phyloP scores from a whole-genome alignment of 768 basidiomycete genomes.

The Coprinopsis sp. region DNA sequence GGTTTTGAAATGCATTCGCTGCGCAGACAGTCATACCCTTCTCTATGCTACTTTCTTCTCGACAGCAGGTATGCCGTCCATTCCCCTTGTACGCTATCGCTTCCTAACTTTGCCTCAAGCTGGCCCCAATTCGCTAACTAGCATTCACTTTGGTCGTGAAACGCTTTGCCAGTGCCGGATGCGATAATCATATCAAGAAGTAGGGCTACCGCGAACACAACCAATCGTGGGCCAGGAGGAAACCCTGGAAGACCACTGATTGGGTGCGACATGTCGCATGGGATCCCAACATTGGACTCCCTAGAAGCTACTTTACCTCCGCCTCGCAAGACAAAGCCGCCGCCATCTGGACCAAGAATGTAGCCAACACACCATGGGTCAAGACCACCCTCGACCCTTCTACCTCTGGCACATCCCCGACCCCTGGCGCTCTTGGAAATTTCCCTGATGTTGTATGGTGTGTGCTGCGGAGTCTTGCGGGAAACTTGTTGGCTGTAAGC shows the following conservation, averaged over 20 bases:
- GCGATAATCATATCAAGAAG: conserved; percentile 91
- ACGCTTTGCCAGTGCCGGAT: conserved; percentile 93
- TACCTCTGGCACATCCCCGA: conserved; percentile 40
- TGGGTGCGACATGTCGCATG: conserved; percentile 99
- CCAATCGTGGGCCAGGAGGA: conserved; percentile 90
- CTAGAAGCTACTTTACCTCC: conserved; percentile 92
- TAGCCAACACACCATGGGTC: conserved; percentile 68
- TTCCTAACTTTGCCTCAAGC: conserved; percentile 51
- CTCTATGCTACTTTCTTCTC: conserved; percentile 95
- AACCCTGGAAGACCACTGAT: conserved; percentile 79
- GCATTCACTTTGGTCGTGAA: conserved; percentile 57
- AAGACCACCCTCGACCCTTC: conserved; percentile 78
- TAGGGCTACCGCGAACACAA: conserved; percentile 88
- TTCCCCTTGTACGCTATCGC: conserved; percentile 80
- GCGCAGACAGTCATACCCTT: conserved; percentile 94
- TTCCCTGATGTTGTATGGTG: conserved; percentile 99
- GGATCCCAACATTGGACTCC: conserved; percentile 96
- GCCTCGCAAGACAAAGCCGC: conserved; percentile 93
- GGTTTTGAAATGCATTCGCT: conserved; percentile 95
- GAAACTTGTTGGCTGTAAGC: conserved; percentile 95
- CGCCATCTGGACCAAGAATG: conserved; percentile 87
- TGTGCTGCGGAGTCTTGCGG: conserved; percentile 95
- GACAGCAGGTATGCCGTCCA: conserved; percentile 95
- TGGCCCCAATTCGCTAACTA: conserved; percentile 39
- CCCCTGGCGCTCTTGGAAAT: conserved; percentile 54